phyloP scores from a whole-genome alignment of 148 eudicot species.

The Mesembryanthemum crystallinum region DNA sequence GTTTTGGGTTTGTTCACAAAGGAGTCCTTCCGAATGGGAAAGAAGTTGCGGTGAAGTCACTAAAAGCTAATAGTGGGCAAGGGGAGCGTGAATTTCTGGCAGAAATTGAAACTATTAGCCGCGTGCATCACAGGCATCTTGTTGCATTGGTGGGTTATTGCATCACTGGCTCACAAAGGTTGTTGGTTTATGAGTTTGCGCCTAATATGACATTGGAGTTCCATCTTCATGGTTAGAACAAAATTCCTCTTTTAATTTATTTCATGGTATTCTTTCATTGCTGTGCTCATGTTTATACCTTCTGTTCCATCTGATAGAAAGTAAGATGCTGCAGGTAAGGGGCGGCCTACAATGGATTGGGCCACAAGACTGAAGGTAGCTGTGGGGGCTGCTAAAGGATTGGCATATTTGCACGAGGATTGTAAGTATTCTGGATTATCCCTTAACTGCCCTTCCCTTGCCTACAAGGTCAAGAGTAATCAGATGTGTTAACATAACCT shows the following conservation, averaged over 20 bases:
- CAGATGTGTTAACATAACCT: not conserved
- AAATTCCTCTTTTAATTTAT: not conserved
- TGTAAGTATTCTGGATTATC: conserved; percentile 37
- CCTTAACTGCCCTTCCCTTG: not conserved
- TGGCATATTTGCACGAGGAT: conserved; percentile 71
- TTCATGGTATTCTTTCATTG: not conserved
- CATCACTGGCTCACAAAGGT: conserved; percentile 56
- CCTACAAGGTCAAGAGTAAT: not conserved
- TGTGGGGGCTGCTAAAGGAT: conserved; percentile 77
- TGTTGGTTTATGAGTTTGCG: conserved; percentile 88
- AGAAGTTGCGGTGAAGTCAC: conserved; percentile 81
- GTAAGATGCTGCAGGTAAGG: conserved; percentile 44
- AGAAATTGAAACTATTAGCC: conserved; percentile 84
- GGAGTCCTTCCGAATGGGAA: conserved; percentile 86
- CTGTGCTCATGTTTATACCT: not conserved
- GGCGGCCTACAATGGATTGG: conserved; percentile 52
- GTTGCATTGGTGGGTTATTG: conserved; percentile 89
- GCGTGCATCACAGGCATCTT: conserved; percentile 97
- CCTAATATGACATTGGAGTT: conserved; percentile 81
- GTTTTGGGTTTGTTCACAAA: conserved; percentile 84
- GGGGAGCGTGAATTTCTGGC: conserved; percentile 90
- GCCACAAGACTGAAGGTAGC: conserved; percentile 56
- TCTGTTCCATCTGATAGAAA: conserved; percentile 19
- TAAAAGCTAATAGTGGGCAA: conserved; percentile 75
- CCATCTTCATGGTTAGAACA: conserved; percentile 61